These are phyloP conservation scores for Celoporthe dispersa DNA, from an alignment of 2,329 filamentous ascomycete species.

Conservation along the genomic window DNA sequence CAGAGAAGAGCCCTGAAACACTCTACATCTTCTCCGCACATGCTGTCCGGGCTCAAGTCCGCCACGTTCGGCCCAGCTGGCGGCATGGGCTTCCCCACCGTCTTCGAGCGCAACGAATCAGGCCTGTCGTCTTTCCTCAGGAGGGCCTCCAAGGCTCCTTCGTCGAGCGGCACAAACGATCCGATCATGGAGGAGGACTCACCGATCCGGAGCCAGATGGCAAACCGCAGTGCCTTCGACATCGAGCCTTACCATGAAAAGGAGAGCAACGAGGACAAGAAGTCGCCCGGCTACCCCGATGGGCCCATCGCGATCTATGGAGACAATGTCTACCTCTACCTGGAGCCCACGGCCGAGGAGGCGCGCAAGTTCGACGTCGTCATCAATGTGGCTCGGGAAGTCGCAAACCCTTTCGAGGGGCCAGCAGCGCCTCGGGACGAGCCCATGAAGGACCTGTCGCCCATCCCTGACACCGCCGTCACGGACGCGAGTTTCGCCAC, in stretches of 20 bases:
- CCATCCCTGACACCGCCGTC: conserved; percentile 59
- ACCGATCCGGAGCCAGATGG: conserved; percentile 64
- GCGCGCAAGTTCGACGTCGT: conserved; percentile 80
- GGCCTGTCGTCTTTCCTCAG: conserved; percentile 60
- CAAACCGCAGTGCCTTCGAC: conserved; percentile 61
- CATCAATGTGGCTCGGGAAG: conserved; percentile 83
- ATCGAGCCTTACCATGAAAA: conserved; percentile 67
- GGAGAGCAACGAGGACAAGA: conserved; percentile 78
- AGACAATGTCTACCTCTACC: conserved; percentile 76
- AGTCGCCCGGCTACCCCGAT: conserved; percentile 80
- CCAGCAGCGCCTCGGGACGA: conserved; percentile 34
- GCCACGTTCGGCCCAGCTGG: conserved; percentile 64
- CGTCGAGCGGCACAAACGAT: conserved; percentile 41
- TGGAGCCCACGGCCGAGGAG: conserved; percentile 79
- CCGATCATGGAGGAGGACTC: conserved; percentile 60
- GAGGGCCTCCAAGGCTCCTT: conserved; percentile 52
- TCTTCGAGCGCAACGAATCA: conserved; percentile 63
- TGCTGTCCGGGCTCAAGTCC: conserved; percentile 63
- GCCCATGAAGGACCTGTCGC: conserved; percentile 45
- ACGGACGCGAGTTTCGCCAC: conserved; percentile 64
- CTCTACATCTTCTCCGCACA: conserved; percentile 69
- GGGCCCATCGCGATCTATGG: conserved; percentile 83
- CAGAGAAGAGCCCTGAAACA: conserved; percentile 68
- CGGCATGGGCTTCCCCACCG: conserved; percentile 67
- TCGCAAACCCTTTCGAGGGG: conserved; percentile 70